These are phyloP conservation scores for Leccinum truebloodii DNA, from an alignment of 768 basidiomycete genomes.

Conservation along the genomic window DNA sequence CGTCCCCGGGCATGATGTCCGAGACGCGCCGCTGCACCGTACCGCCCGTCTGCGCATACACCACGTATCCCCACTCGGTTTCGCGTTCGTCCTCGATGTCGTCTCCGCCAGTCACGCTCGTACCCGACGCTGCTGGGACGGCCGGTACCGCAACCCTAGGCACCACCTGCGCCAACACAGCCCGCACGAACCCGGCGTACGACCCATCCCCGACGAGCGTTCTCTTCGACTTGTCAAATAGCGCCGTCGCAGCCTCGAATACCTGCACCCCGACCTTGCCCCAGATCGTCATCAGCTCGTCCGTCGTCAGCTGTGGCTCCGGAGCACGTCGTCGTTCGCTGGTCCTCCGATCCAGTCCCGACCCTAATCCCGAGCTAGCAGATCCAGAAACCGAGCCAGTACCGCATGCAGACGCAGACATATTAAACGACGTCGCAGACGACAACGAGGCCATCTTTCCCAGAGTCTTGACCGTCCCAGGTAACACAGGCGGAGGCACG, in stretches of 20 bases:
- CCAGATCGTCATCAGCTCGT: conserved; percentile 72
- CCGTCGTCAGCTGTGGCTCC: conserved; percentile 36
- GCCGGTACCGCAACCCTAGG: conserved; percentile 47
- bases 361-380: too few relatives aligned
- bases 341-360: conserved; percentile 6
- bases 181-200: conserved; percentile 72
- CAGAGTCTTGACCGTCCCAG: conserved; percentile 9
- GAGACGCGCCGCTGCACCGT: conserved; percentile 71
- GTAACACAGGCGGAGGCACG: conserved; percentile 21
- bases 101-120: conserved; percentile 18
- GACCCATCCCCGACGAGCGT: conserved; percentile 82
- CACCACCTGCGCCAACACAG: conserved; percentile 68
- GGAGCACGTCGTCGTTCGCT: conserved; percentile 22
- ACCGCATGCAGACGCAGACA: background rate
- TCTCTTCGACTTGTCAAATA: conserved; percentile 78
- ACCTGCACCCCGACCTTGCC: conserved; percentile 75
- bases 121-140: conserved; percentile 13
- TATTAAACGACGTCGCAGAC: conserved; percentile 8
- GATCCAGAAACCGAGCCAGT: background rate
- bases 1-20: conserved; percentile 86
- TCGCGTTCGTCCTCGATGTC: conserved; percentile 18
- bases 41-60: conserved; percentile 69
- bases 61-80: conserved; percentile 62
- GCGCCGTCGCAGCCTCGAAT: conserved; percentile 62
- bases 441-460: conserved; percentile 8